These are phyloP conservation scores for Mortierella claussenii DNA, from an alignment of 192 early-diverging fungal genomes.

Conservation along the genomic window DNA sequence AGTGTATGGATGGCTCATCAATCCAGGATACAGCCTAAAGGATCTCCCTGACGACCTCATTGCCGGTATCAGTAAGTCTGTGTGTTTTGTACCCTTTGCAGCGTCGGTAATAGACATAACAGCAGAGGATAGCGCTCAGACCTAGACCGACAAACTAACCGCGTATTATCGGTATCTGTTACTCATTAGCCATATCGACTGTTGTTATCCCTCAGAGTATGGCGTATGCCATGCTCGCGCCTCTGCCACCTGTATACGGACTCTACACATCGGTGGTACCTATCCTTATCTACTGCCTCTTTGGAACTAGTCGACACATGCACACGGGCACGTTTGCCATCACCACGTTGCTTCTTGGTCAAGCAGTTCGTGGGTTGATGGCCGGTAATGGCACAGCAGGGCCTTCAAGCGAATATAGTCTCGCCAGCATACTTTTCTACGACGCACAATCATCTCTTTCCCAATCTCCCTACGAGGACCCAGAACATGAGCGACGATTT, in stretches of 20 bases:
- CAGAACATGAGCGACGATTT: conserved; percentile 32
- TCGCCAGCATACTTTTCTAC: conserved; percentile 35
- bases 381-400: conserved; percentile 3
- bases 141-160: too few relatives aligned
- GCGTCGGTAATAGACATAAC: background rate
- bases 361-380: conserved; percentile 49
- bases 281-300: conserved; percentile 51
- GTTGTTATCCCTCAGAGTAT: conserved; percentile 58
- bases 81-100: background rate
- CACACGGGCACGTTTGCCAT: conserved; percentile 54
- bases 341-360: conserved; percentile 48
- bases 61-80: conserved; percentile 50
- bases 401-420: background rate
- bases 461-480: conserved; percentile 1
- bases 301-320: conserved; percentile 55
- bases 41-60: conserved; percentile 48
- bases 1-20: conserved; percentile 40
- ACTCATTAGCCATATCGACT: conserved; percentile 44
- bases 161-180: background rate
- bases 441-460: conserved; percentile 3
- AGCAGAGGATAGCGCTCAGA: background rate
- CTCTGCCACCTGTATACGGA: conserved; percentile 56
- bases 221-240: conserved; percentile 59
- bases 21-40: conserved; percentile 28
- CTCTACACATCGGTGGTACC: conserved; percentile 54